These are phyloP conservation scores for Helichrysum umbraculigerum DNA, from an alignment of 129 eudicot genomes.

Conservation along the genomic window DNA sequence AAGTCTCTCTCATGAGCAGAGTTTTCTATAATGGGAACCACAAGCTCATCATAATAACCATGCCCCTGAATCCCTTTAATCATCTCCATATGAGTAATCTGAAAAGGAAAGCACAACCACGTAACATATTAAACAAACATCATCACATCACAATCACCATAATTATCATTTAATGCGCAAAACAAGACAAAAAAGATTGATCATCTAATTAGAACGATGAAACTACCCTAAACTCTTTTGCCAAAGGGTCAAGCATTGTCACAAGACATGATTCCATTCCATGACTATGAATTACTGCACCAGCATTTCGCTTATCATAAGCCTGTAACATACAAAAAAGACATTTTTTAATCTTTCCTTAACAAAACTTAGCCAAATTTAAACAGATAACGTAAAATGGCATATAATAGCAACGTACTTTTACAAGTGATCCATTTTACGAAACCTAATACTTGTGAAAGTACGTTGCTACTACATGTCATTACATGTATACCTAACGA, in stretches of 20 bases:
- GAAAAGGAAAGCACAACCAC: constrained; percentile 14
- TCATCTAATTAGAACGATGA: not conserved
- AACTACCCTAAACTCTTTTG: constrained; percentile 86
- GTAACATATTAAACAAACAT: not conserved
- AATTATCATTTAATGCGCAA: not conserved
- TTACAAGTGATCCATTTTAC: no score
- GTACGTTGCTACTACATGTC: no score
- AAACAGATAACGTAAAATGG: not conserved
- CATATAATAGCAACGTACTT: no score
- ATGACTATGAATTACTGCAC: constrained; percentile 98
- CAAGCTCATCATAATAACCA: constrained; percentile 95
- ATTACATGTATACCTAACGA: no score
- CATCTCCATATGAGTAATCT: constrained; percentile 99
- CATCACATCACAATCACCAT: constrained; percentile 18
- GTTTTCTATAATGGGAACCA: constrained; percentile 92
- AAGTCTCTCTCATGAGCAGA: constrained; percentile 95
- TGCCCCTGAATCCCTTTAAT: constrained; percentile 99
- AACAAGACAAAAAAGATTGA: not conserved
- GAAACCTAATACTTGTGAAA: no score
- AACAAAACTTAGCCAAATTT: not conserved
- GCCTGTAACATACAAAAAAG: constrained; percentile 49
- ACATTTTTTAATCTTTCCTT: not conserved
- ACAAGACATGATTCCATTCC: constrained; percentile 97
- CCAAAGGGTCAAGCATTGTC: constrained; percentile 83
- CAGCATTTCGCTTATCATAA: constrained; percentile 92